Base-by-base conservation (phyloP, 371 early-diverging fungal genomes). In the Mucor racemosus region DNA sequence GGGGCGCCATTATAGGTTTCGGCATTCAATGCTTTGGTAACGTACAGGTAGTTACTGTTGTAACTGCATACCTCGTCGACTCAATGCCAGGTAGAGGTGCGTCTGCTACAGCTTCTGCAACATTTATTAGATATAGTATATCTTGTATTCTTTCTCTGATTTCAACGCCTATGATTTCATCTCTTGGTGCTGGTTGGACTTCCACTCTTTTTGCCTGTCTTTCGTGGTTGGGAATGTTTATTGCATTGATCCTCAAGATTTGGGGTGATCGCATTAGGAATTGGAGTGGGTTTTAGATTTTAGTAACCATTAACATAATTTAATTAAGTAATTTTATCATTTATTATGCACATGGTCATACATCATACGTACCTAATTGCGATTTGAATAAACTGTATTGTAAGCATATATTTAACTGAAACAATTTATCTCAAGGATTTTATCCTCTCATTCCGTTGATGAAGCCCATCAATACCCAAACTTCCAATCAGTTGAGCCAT, bases 21-120 rank as follows among this genome's bases (percentile, higher is more conserved):
- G 76, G 74, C n/a, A 73, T 82, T 42, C 77, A 77, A 50, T 76
- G 77, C 60, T 80, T 82, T 70, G 83, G 77, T 7, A 80, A 77
- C 69, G 64, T 70, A 13, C 83, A 80, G 33, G 68, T 77, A 8
- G 40, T 80, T 4, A 59, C 80, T 5, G 67, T 76, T 3, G 66
- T 71, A 15, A 59, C 80, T 0, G 77, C 80, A 4, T 80, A 82
- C 31, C 42, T 78, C 3, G 80, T 82, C 10, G 78, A 80, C 42
- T 53, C 74, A 5, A 67, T 82, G 7, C 77, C 79, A 4, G 80
- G 80, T 3, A 69, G 74, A 11, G 83, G 81, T 5, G 76, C 79
- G 3, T 69, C 79, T 8, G 78, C 69, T 34, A 78, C 77, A 2
- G 80, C 80, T 3, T 74, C 76, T 1, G 74, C 67, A 17, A 80